Base-by-base conservation (phyloP, 306 rosid species). In the Cucumis cinereus region DNA sequence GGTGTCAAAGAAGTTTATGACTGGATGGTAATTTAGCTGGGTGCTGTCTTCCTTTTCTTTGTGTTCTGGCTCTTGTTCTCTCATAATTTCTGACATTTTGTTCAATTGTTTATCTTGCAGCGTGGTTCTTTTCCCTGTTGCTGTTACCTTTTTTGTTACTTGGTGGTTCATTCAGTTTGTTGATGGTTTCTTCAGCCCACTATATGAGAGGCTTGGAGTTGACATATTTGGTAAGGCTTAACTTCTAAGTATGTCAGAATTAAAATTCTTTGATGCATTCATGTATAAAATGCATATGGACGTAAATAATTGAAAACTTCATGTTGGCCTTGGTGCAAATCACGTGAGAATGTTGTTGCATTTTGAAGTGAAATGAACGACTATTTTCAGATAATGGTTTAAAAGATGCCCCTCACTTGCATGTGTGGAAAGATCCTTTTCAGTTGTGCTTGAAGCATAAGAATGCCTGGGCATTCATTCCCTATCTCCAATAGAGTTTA, bases 121-220 rank as follows among this genome's bases (percentile, higher is more conserved):
- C 75, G 97, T 93, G 19, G 97, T 93, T 81, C 90, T 93, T 66
- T 93, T 93, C 73, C 98, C 98, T 19, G 96, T 93, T 68, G 96
- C 98, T 30, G 91, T 93, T 75, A 91, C 97, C 43, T 91, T 93
- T 82, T 91, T 91, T 43, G 78, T 91, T 68, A 93, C 97, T 1
- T 93, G 97, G 98, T 93, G 98, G 98, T 93, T 93, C 79, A 79
- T 93, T 81, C 92, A 93, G 74, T 93, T 93, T 77, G 93, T 91
- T 66, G 98, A 93, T 82, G 93, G 97, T 76, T 90, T 93, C 92
- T 93, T 93, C 75, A 89, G 97, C 78, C 98, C 98, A 77, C 16
- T 93, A 47, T 93, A 93, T 78, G 86, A 84, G 67, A 89, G 90
- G 72, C 91, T 91, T 80, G 97, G 97, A 79, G 49, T 93, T 70